Base-by-base conservation (phyloP, 768 basidiomycete genomes). In the Flagelloscypha sp. region DNA sequence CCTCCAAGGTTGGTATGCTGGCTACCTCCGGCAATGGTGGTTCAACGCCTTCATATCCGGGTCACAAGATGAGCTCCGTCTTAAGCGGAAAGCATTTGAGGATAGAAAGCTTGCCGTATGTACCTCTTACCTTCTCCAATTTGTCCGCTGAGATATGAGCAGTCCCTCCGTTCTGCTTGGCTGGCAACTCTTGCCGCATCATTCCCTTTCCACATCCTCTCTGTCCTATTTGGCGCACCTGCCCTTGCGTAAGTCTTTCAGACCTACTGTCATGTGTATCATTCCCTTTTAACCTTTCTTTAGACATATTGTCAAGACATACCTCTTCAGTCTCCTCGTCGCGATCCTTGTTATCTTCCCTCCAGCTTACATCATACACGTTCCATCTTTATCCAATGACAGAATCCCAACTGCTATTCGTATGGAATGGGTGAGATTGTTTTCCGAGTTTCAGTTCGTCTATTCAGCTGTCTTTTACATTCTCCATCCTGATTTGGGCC, bases 371-470 rank as follows among this genome's bases (percentile, higher is more conserved):
- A 66, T 76, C 3, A 62, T 89, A 12, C 85, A 85, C 6, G 43
- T 64, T 2, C 83, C 85, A 0, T 68, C 67, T 24, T 44, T 74
- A 11, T 55, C 57, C 15, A 54, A 52, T 13, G 59, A 62, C 30
- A 57, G 64, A 6, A 50, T 56, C 11, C 65, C 78, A 1, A 48
- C 77, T 23, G 54, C 74, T 35, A 70, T 67, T 29, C 68, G 81
- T 27, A 65, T 79, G 52, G 71, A 72, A 5, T 88, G 87, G 82
- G 67, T 75, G 16, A 72, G 85, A 33, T 63, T 97, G 25, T 92
- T 93, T 50, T 83, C 74, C 31, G 84, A 90, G 45, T 60, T 85
- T 42, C 69, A 72, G 92, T 94, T 51, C 55, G 88, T 78, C 3
- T 13, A 28, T 28, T 24, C 24, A 18, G 15, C 20, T 17, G 35